Evolutionary conservation across 2,329 filamentous ascomycete genomes (phyloP).

Genomic region (Curvularia sp.): DNA sequence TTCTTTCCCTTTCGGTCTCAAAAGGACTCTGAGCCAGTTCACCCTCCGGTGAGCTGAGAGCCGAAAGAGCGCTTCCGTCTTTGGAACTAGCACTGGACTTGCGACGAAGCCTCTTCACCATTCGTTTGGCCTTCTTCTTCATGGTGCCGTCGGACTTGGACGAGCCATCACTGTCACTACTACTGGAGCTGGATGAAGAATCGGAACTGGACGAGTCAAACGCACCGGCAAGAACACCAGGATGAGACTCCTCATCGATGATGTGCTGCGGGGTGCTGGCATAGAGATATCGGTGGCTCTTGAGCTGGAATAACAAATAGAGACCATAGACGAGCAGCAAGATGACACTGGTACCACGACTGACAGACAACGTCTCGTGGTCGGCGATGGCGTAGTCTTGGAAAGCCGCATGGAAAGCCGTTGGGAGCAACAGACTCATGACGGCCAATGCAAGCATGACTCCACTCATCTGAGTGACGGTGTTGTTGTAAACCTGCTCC

Average conservation of each 20-base stretch:
- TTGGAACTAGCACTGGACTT: conserved; percentile 78
- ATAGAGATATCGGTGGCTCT: conserved; percentile 91
- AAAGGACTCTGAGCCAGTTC: conserved; percentile 50
- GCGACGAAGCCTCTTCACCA: conserved; percentile 74
- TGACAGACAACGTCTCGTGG: conserved; percentile 77
- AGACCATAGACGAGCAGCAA: conserved; percentile 81
- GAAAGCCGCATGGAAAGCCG: conserved; percentile 92
- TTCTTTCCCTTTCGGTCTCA: conserved; percentile 43
- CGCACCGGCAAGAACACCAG: conserved; percentile 82
- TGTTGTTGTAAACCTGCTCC: conserved; percentile 95
- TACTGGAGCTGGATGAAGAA: conserved; percentile 55
- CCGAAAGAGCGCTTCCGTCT: conserved; percentile 60
- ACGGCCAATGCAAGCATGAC: conserved; percentile 90
- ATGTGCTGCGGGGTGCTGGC: conserved; percentile 89
- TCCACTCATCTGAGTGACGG: conserved; percentile 94
- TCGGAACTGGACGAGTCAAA: conserved; percentile 71
- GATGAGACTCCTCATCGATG: conserved; percentile 88
- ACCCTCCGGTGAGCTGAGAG: conserved; percentile 55
- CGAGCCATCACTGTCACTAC: conserved; percentile 70
- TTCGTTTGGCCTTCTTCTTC: conserved; percentile 76
- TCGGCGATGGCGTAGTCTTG: conserved; percentile 68
- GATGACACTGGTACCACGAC: conserved; percentile 86
- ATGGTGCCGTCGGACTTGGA: conserved; percentile 72
- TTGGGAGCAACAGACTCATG: conserved; percentile 86
- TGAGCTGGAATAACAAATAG: conserved; percentile 88